Percentiles rank a stretch among this genome's conserved stretches.
phyloP scores from a whole-genome alignment of 306 rosid genomes.

The Quercus ilex region DNA sequence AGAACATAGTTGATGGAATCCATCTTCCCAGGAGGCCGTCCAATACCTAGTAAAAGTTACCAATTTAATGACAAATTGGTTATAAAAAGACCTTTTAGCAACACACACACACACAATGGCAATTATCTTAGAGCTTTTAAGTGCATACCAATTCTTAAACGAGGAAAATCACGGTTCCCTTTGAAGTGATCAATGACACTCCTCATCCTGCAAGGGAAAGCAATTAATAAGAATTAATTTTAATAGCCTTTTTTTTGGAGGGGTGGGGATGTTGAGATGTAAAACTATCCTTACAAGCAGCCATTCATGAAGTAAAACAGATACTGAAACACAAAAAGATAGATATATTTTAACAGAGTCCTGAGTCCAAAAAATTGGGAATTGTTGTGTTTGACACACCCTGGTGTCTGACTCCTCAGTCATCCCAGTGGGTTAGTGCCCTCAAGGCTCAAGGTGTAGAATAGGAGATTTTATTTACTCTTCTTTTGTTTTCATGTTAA shows the following conservation, averaged over 20 bases:
- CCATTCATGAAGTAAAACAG: background rate
- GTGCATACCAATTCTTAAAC: constrained; percentile 68
- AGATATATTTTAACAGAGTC: background rate
- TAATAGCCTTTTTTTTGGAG: background rate
- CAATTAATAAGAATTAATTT: background rate
- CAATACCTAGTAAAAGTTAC: constrained; percentile 36
- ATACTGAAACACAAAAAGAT: too few species aligned
- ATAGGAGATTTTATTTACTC: background rate
- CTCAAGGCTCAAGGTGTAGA: background rate
- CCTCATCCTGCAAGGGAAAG: constrained; percentile 67
- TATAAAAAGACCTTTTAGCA: background rate
- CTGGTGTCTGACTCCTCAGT: background rate
- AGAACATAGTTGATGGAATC: constrained; percentile 75
- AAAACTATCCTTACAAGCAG: background rate
- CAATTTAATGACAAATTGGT: background rate
- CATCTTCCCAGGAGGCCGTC: constrained; percentile 67
- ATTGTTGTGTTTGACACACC: background rate
- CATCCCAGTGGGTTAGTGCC: background rate
- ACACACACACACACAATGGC: background rate
- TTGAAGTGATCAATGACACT: constrained; percentile 79
- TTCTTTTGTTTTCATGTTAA: background rate
- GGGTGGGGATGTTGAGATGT: background rate
- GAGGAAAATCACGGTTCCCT: constrained; percentile 73
- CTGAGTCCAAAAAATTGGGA: background rate
- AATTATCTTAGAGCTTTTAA: constrained; percentile 6